Percentiles rank a stretch among this genome's conserved stretches.
These are phyloP conservation scores for Astraeus odoratus DNA, from an alignment of 768 basidiomycete genomes.

Conservation along the genomic window DNA sequence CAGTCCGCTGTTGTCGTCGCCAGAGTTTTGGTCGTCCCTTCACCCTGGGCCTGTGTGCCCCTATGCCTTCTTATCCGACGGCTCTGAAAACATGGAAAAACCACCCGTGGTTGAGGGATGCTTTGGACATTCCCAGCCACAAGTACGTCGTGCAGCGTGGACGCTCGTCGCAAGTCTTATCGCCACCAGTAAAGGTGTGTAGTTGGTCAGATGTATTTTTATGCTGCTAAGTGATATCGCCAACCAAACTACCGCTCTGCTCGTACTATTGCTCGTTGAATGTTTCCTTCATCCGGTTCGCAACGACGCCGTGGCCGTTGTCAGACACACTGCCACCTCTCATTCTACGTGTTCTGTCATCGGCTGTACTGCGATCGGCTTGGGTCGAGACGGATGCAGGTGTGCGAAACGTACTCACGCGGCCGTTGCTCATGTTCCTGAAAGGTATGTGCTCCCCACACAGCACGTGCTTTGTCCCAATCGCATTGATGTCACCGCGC, in stretches of 20 bases:
- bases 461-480: no score
- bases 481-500: no score
- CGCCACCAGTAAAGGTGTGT: slow-evolving; percentile 42
- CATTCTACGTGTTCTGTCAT: slow-evolving; percentile 43
- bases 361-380: slow-evolving; percentile 56
- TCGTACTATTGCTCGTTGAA: no score
- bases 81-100: slow-evolving; percentile 17
- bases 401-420: slow-evolving; percentile 66
- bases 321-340: slow-evolving; percentile 19
- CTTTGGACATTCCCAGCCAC: slow-evolving; percentile 61
- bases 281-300: no score
- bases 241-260: no score
- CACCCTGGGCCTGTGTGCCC: slow-evolving; percentile 42
- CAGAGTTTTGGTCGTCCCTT: slow-evolving; percentile 54
- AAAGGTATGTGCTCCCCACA: slow-evolving; percentile 57
- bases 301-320: slow-evolving; percentile 2
- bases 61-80: slow-evolving; percentile 1
- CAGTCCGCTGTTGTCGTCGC: slow-evolving; percentile 18
- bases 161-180: slow-evolving; percentile 37
- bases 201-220: slow-evolving; percentile 9
- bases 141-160: slow-evolving; percentile 71
- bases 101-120: slow-evolving; percentile 13
- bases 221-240: no score
- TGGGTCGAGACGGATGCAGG: slow-evolving; percentile 65
- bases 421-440: slow-evolving; percentile 63